Evolutionary conservation across 345 rosid species (phyloP).

Genomic region (Rhizophora mangle): DNA sequence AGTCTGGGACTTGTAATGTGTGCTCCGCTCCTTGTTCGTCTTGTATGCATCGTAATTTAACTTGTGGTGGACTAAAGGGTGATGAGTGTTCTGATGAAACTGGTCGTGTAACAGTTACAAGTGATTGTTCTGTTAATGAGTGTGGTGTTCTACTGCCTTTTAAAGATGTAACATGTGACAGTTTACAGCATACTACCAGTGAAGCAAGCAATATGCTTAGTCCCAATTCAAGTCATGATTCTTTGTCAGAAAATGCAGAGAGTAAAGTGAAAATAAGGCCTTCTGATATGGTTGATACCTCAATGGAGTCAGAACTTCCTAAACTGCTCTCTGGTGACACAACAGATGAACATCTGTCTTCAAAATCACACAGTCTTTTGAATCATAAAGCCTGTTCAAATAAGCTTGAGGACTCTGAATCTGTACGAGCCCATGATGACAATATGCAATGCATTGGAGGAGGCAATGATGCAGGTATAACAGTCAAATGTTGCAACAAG

Average conservation of each 20-base stretch:
- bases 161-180: no score
- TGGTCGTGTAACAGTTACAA: conserved; percentile 42
- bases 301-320: conserved; percentile 34
- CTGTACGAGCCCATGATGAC: conserved; percentile 59
- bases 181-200: conserved; percentile 33
- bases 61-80: conserved; percentile 48
- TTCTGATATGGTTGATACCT: conserved; percentile 38
- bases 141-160: conserved; percentile 19
- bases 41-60: conserved; percentile 59
- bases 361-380: conserved; percentile 29
- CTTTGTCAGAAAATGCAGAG: conserved; percentile 56
- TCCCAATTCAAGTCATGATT: conserved; percentile 53
- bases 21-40: conserved; percentile 85
- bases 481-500: no score
- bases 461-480: conserved; percentile 28
- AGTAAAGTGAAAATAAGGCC: conserved; percentile 51
- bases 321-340: conserved; percentile 31
- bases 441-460: conserved; percentile 45
- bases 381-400: conserved; percentile 33
- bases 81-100: conserved; percentile 67
- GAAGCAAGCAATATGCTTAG: conserved; percentile 56
- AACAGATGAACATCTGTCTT: conserved; percentile 29
- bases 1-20: conserved; percentile 80
- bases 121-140: conserved; percentile 56
- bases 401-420: conserved; percentile 34